phyloP scores from a whole-genome alignment of 805 yeast genomes.

The Sugiyamaella americana region DNA sequence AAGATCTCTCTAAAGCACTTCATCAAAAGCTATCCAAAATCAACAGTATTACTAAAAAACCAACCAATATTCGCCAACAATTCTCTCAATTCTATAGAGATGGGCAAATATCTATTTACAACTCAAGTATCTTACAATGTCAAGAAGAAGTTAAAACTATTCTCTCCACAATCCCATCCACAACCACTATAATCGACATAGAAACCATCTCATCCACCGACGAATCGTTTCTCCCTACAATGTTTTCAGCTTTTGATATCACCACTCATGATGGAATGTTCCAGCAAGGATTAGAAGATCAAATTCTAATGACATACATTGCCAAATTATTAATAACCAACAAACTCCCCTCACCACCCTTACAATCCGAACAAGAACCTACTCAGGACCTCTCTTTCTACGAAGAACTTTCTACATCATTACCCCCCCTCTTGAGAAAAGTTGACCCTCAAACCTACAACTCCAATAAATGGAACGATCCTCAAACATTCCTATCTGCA shows the following conservation, averaged over 20 bases:
- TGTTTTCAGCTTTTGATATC: conserved; percentile 3
- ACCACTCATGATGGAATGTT: conserved; percentile 9
- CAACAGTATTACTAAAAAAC: neutral
- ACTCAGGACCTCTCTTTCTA: too few species aligned
- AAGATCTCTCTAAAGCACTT: conserved; percentile 1
- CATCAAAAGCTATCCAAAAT: neutral
- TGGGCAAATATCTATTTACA: conserved; percentile 6
- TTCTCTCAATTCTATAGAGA: conserved; percentile 9
- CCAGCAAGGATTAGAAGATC: conserved; percentile 14
- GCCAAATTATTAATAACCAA: conserved; percentile 6
- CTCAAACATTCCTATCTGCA: too few species aligned
- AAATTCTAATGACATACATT: conserved; percentile 11
- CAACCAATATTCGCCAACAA: conserved; percentile 6
- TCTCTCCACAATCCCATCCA: neutral
- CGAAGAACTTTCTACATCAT: too few species aligned
- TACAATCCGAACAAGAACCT: too few species aligned
- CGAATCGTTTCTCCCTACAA: conserved; percentile 2
- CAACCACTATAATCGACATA: conserved; percentile 3
- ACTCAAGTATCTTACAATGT: neutral
- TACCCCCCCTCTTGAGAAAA: too few species aligned
- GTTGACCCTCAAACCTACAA: too few species aligned
- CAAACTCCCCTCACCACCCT: too few species aligned
- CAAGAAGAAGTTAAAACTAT: neutral
- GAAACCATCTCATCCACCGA: conserved; percentile 1
- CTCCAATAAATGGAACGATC: too few species aligned